Evolutionary conservation across 805 yeast genomes (phyloP).

Genomic region (Nakazawaea pomicola): DNA sequence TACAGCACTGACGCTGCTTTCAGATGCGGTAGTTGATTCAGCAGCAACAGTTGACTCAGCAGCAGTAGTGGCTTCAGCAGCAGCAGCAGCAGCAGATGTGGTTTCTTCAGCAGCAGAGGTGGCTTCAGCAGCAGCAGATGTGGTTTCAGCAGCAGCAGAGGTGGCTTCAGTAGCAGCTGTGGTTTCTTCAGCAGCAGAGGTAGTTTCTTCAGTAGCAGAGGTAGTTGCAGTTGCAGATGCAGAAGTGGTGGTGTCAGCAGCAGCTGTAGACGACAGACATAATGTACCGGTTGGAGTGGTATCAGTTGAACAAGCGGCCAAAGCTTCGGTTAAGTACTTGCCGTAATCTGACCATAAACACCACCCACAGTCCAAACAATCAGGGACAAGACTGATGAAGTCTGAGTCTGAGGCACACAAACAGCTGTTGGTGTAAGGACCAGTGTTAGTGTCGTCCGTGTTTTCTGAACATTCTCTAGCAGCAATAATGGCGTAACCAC

Average conservation of each 20-base stretch:
- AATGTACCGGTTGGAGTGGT: constrained; percentile 34
- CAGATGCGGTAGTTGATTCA: not conserved
- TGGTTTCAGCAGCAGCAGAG: constrained; percentile 12
- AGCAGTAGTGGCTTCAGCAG: constrained; percentile 25
- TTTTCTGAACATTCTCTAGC: constrained; percentile 22
- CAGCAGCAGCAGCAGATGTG: constrained; percentile 18
- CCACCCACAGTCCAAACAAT: constrained; percentile 29
- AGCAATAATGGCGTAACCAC: constrained; percentile 28
- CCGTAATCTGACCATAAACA: constrained; percentile 12
- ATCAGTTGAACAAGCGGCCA: constrained; percentile 25
- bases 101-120: constrained; percentile 10
- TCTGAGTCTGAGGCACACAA: constrained; percentile 25
- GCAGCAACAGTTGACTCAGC: constrained; percentile 17
- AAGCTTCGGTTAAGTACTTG: constrained; percentile 16
- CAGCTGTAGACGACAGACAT: constrained; percentile 12
- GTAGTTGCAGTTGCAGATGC: constrained; percentile 12
- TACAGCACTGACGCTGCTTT: no score
- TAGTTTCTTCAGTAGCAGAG: constrained; percentile 8
- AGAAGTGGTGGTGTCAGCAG: constrained; percentile 12
- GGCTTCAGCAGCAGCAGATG: constrained; percentile 14
- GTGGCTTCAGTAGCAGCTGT: constrained; percentile 14
- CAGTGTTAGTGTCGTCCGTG: constrained; percentile 19
- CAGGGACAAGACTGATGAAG: constrained; percentile 24
- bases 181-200: constrained; percentile 17
- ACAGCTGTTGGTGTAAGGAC: constrained; percentile 27